Conservation (phyloP, 331 rosid species). For the Erythrophleum ivorense region DNA sequence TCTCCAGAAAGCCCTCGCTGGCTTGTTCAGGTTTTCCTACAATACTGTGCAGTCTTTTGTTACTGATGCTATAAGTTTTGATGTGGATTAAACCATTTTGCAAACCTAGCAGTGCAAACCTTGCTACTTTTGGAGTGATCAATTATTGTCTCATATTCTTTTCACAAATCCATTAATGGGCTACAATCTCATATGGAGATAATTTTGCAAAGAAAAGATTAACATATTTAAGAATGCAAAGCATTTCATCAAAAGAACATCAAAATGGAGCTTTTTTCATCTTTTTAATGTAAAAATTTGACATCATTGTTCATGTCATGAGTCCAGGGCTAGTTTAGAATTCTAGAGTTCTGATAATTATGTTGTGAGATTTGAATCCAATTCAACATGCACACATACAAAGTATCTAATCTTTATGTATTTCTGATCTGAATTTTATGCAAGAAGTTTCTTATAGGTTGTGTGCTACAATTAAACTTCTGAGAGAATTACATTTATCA, state of each 20-base stretch:
- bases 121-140: not conserved
- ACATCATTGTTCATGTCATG: not conserved
- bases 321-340: not conserved
- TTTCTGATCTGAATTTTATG: constrained; percentile 4
- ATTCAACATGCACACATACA: not conserved
- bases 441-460: constrained; percentile 14
- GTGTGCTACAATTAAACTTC: not conserved
- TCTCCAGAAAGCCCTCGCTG: constrained; percentile 96
- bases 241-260: not conserved
- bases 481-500: not conserved
- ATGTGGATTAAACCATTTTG: constrained; percentile 3
- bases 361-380: not conserved
- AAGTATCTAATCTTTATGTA: no score
- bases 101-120: not conserved
- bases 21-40: constrained; percentile 77
- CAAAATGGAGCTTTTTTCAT: not conserved
- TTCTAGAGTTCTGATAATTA: not conserved
- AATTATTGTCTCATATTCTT: not conserved
- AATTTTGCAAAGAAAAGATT: constrained; percentile 6
- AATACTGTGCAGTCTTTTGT: constrained; percentile 15
- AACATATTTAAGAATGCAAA: not conserved
- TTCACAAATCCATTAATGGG: constrained; percentile 1
- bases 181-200: not conserved
- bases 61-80: constrained; percentile 15
- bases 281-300: not conserved